These are phyloP conservation scores for Nigrospora sphaerica DNA, from an alignment of 2,329 filamentous ascomycete genomes.

Conservation along the genomic window DNA sequence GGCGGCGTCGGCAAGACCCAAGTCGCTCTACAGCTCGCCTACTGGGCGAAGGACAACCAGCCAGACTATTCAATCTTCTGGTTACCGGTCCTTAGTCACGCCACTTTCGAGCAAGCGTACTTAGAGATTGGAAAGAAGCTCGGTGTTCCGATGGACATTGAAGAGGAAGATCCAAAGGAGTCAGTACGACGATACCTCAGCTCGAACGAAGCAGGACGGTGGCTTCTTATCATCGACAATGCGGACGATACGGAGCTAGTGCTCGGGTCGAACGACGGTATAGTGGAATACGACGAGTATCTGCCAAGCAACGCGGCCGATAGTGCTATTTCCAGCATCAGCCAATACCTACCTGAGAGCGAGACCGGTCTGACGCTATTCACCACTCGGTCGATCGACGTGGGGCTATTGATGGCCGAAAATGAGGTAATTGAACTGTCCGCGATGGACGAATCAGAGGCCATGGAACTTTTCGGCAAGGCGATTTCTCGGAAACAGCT, in stretches of 20 bases:
- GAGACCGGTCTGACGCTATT: not conserved
- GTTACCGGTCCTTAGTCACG: conserved; percentile 30
- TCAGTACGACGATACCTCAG: conserved; percentile 41
- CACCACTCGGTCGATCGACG: no score
- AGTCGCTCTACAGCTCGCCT: conserved; percentile 29
- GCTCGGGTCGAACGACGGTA: conserved; percentile 10
- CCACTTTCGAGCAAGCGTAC: conserved; percentile 31
- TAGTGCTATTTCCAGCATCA: no score
- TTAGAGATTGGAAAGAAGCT: conserved; percentile 23
- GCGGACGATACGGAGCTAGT: conserved; percentile 27
- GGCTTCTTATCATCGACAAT: conserved; percentile 37
- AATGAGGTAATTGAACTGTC: no score
- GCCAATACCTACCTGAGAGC: not conserved
- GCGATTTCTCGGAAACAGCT: not conserved
- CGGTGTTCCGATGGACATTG: conserved; percentile 28
- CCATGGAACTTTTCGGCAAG: not conserved
- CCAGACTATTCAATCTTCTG: conserved; percentile 34
- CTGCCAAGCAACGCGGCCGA: no score
- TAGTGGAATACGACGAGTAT: no score
- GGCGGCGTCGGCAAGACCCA: conserved; percentile 35
- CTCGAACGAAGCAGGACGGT: conserved; percentile 15
- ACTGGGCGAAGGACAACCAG: conserved; percentile 24
- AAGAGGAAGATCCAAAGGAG: conserved; percentile 51
- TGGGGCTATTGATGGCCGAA: no score
- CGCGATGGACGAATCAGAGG: not conserved